A percentile compares a stretch with the other conserved stretches of the same genome.
These are phyloP conservation scores for Gossypium gossypioides DNA, from an alignment of 441 rosid genomes.

Conservation along the genomic window DNA sequence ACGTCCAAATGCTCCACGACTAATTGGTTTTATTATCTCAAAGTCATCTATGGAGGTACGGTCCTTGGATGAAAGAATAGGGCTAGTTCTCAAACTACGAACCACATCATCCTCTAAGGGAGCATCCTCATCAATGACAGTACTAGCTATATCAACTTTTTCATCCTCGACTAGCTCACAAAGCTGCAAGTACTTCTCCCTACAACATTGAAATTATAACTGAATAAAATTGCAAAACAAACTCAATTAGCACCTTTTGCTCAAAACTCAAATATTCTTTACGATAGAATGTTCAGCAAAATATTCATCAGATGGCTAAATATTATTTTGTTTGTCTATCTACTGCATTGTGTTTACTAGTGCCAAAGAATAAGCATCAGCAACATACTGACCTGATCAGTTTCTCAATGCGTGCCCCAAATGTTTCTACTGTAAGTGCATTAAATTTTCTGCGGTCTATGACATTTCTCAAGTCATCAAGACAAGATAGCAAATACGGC, in stretches of 20 bases:
- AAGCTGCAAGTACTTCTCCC: conserved; percentile 93
- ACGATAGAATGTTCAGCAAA: background rate
- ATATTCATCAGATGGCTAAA: background rate
- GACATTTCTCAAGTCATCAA: conserved; percentile 74
- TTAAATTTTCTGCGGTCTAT: conserved; percentile 79
- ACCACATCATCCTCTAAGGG: conserved; percentile 95
- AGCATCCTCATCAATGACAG: conserved; percentile 86
- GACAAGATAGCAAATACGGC: conserved; percentile 66
- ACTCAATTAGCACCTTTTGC: conserved; percentile 7
- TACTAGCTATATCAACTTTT: conserved; percentile 71
- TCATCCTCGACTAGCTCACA: conserved; percentile 86
- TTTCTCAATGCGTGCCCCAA: conserved; percentile 91
- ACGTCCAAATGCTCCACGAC: conserved; percentile 98
- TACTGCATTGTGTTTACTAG: background rate
- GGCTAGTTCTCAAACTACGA: conserved; percentile 92
- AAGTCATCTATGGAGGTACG: conserved; percentile 96
- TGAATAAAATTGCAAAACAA: conserved; percentile 1
- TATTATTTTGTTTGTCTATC: background rate
- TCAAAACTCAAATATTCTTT: conserved; percentile 12
- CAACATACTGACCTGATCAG: conserved; percentile 57
- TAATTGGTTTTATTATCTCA: conserved; percentile 95
- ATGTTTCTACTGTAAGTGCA: conserved; percentile 91
- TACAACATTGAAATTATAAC: conserved; percentile 26
- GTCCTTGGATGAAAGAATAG: conserved; percentile 66
- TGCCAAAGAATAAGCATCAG: conserved; percentile 11